Conservation (phyloP, 108 stramenopile genomes). For the Nitzschia palea region DNA sequence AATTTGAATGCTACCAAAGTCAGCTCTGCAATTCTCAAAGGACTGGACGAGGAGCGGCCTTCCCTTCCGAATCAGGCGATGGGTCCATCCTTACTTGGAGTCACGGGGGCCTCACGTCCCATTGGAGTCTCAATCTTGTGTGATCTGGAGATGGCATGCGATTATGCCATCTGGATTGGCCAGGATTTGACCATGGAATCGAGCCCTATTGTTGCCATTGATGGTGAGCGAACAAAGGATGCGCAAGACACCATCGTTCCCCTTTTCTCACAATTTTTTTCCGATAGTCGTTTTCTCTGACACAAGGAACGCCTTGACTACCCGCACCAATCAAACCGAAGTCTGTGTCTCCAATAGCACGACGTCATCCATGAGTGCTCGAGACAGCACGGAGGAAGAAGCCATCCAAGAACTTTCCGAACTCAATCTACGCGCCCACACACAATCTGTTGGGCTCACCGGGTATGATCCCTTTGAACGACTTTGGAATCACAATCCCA, state of each 20-base stretch:
- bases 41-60: background rate
- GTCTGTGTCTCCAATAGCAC: background rate
- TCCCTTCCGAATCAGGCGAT: background rate
- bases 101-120: background rate
- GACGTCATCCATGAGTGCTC: background rate
- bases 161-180: constrained; percentile 8
- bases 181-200: background rate
- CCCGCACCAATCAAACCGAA: background rate
- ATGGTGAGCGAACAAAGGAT: background rate
- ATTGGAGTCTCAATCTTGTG: constrained; percentile 7
- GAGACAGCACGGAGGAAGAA: background rate
- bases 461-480: background rate
- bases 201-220: constrained; percentile 1
- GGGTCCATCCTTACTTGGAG: background rate
- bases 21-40: background rate
- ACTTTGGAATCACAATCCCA: too few species aligned
- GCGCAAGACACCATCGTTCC: background rate
- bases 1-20: background rate
- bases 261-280: background rate
- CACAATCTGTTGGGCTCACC: background rate
- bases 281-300: background rate
- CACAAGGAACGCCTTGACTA: background rate
- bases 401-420: background rate
- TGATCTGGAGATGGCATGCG: background rate
- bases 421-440: background rate